Conservation (phyloP, 805 yeast species). For the Ogataea allantospora region DNA sequence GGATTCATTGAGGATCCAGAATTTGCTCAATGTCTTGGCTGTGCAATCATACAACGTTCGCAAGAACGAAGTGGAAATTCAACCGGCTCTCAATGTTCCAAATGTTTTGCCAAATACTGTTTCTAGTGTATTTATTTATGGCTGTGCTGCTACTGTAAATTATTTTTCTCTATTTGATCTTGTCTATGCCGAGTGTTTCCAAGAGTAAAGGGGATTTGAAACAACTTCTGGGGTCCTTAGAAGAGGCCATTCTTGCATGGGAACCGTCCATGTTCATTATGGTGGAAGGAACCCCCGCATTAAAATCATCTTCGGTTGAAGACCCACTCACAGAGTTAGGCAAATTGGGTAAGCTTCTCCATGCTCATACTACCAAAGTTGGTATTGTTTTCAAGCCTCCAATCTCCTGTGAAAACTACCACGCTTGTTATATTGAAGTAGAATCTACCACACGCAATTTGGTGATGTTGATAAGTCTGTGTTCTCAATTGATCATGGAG, state of each 20-base stretch:
- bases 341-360: constrained; percentile 58
- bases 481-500: constrained; percentile 40
- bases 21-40: constrained; percentile 73
- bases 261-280: constrained; percentile 9
- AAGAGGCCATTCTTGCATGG: constrained; percentile 23
- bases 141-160: constrained; percentile 1
- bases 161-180: constrained; percentile 1
- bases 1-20: constrained; percentile 59
- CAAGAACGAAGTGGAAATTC: constrained; percentile 60
- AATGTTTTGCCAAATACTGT: constrained; percentile 70
- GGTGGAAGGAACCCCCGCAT: neutral
- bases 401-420: constrained; percentile 36
- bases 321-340: constrained; percentile 54
- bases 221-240: constrained; percentile 19
- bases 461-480: constrained; percentile 45
- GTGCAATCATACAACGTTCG: constrained; percentile 76
- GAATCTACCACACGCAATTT: constrained; percentile 44
- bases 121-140: constrained; percentile 30
- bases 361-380: constrained; percentile 76
- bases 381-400: constrained; percentile 70
- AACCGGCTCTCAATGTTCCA: constrained; percentile 59
- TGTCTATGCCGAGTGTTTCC: constrained; percentile 5
- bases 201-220: constrained; percentile 17
- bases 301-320: constrained; percentile 30
- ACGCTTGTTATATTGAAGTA: constrained; percentile 49